phyloP scores from a whole-genome alignment of 768 basidiomycete species.

The Gymnopilus dilepis region DNA sequence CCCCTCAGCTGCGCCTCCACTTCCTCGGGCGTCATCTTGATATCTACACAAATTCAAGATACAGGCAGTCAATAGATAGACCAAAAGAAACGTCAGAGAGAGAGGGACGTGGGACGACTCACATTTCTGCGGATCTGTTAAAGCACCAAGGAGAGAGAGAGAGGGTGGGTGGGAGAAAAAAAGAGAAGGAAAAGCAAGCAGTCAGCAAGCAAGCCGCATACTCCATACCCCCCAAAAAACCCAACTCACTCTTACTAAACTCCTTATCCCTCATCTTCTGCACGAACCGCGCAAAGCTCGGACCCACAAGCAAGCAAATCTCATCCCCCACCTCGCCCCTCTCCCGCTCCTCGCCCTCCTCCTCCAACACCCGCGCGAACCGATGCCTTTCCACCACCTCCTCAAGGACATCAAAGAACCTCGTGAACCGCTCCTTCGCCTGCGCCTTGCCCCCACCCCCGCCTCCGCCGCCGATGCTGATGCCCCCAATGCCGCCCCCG shows the following conservation, averaged over 20 bases:
- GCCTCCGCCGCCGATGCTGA: too few relatives aligned
- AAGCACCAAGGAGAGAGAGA: constrained; percentile 6
- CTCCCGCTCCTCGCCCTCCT: constrained; percentile 64
- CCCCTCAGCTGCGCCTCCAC: constrained; percentile 72
- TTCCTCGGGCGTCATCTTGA: constrained; percentile 76
- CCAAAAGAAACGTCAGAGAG: not conserved
- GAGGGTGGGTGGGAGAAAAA: too few relatives aligned
- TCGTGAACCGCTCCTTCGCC: constrained; percentile 82
- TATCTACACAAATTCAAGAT: constrained; percentile 51
- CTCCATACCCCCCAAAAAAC: constrained; percentile 3
- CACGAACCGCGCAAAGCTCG: constrained; percentile 73
- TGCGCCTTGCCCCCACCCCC: constrained; percentile 48
- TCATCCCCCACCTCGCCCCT: constrained; percentile 70
- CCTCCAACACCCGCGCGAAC: constrained; percentile 70
- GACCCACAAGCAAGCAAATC: constrained; percentile 76
- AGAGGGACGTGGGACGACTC: constrained; percentile 29
- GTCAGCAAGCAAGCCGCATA: not conserved
- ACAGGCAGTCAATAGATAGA: not conserved
- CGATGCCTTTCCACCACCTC: constrained; percentile 80
- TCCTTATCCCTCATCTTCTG: constrained; percentile 82
- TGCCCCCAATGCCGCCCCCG: not conserved
- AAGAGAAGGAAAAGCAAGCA: not conserved
- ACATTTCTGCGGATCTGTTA: constrained; percentile 75
- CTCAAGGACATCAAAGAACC: constrained; percentile 82
- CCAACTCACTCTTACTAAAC: constrained; percentile 76